Conservation (phyloP, 768 basidiomycete species). For the Boletus reticulatus region DNA sequence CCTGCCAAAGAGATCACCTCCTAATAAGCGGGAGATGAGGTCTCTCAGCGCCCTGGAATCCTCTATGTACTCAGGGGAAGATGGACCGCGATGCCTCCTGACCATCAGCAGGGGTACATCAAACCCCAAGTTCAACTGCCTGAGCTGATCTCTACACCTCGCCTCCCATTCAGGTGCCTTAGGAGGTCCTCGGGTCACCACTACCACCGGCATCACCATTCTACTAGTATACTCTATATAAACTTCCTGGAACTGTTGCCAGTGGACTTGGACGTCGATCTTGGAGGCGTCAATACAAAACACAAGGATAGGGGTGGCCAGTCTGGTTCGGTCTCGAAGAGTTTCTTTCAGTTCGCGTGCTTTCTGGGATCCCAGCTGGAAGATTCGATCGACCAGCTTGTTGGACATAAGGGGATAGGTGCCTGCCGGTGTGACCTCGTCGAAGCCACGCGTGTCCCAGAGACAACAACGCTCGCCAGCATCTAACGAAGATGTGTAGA, state of each 20-base stretch:
- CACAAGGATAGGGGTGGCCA: slow-evolving; percentile 14
- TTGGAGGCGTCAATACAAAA: slow-evolving; percentile 28
- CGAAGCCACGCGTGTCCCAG: slow-evolving; percentile 28
- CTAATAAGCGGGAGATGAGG: slow-evolving; percentile 5
- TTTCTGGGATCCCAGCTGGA: slow-evolving; percentile 8
- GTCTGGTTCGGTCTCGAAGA: slow-evolving; percentile 6
- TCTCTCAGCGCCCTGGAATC: slow-evolving; percentile 15
- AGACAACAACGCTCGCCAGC: slow-evolving; percentile 9
- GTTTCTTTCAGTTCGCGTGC: slow-evolving; percentile 17
- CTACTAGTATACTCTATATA: slow-evolving; percentile 23
- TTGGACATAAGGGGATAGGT: neutral
- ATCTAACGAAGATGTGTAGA: slow-evolving; percentile 4
- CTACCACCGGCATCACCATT: slow-evolving; percentile 20
- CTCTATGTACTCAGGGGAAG: slow-evolving; percentile 11
- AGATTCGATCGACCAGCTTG: slow-evolving; percentile 10
- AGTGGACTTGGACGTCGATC: slow-evolving; percentile 10
- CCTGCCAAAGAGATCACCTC: too few species aligned
- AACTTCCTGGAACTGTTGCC: slow-evolving; percentile 20
- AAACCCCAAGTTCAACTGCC: slow-evolving; percentile 3
- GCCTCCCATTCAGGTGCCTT: slow-evolving; percentile 5
- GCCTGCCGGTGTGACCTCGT: slow-evolving; percentile 21
- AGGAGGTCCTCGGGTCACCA: slow-evolving; percentile 14
- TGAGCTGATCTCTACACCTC: slow-evolving; percentile 14
- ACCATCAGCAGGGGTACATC: slow-evolving; percentile 9
- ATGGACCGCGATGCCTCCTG: slow-evolving; percentile 4